These are phyloP conservation scores for Scheffersomyces lignicola DNA, from an alignment of 1,139 yeast genomes.

Conservation along the genomic window DNA sequence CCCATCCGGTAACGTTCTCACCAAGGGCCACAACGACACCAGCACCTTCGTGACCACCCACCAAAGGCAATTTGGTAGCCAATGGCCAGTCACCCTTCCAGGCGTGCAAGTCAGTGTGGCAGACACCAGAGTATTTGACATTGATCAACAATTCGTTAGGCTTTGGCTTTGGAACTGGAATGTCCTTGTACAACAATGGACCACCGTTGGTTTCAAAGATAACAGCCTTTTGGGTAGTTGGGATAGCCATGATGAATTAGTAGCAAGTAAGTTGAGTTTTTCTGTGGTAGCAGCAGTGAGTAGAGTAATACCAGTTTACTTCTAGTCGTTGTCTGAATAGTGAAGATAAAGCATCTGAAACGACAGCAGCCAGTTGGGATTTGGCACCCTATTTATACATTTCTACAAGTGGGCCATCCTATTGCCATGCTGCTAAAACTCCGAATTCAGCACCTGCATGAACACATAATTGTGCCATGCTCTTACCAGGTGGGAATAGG, in stretches of 20 bases:
- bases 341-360: no score
- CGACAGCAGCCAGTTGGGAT: no score
- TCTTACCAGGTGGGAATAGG: no score
- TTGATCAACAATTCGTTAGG: conserved; percentile 61
- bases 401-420: no score
- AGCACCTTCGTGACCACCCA: conserved; percentile 88
- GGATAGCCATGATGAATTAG: conserved; percentile 27
- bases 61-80: conserved; percentile 63
- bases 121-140: conserved; percentile 66
- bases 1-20: conserved; percentile 59
- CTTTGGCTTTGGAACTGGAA: conserved; percentile 63
- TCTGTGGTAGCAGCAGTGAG: no score
- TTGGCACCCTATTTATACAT: no score
- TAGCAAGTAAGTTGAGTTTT: neutral
- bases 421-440: no score
- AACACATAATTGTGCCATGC: no score
- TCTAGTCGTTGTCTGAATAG: no score
- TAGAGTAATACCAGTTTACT: no score
- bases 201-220: conserved; percentile 71
- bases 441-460: neutral
- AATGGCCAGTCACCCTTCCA: conserved; percentile 77
- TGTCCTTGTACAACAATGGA: conserved; percentile 58
- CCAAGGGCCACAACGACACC: conserved; percentile 80
- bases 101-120: conserved; percentile 71
- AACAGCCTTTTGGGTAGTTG: conserved; percentile 70